phyloP scores from a whole-genome alignment of 2,329 filamentous ascomycete species.

The Venturia nashicola region DNA sequence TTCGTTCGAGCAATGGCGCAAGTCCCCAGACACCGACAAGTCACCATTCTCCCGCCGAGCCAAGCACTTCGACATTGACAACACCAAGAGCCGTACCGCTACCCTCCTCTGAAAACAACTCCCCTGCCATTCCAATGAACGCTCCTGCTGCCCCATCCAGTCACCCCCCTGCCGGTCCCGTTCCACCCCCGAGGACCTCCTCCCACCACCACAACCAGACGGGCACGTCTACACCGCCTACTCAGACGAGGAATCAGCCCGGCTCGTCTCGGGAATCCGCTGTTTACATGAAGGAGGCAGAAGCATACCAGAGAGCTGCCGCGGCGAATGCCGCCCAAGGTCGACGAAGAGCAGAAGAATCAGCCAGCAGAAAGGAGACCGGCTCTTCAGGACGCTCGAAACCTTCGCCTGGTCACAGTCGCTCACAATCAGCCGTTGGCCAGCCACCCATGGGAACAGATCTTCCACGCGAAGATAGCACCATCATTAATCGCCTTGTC shows the following conservation, averaged over 20 bases:
- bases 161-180: conserved; percentile 42
- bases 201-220: conserved; percentile 49
- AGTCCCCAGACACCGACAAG: conserved; percentile 18
- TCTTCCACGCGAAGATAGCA: conserved; percentile 62
- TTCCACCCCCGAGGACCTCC: conserved; percentile 65
- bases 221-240: conserved; percentile 17
- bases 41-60: conserved; percentile 22
- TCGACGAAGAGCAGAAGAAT: conserved; percentile 6
- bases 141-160: conserved; percentile 43
- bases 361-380: background rate
- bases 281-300: conserved; percentile 11
- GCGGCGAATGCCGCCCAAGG: conserved; percentile 16
- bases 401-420: conserved; percentile 8
- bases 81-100: conserved; percentile 32
- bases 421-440: conserved; percentile 9
- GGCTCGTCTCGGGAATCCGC: conserved; percentile 12
- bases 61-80: conserved; percentile 24
- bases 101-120: conserved; percentile 28
- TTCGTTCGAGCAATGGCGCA: conserved; percentile 25
- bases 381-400: conserved; percentile 5
- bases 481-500: conserved; percentile 65
- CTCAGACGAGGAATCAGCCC: conserved; percentile 13
- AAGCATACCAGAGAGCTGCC: conserved; percentile 11
- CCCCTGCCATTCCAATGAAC: conserved; percentile 28
- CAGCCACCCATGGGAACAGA: conserved; percentile 14